These are phyloP conservation scores for Erodium moschatum DNA, from an alignment of 441 rosid genomes.

Conservation along the genomic window DNA sequence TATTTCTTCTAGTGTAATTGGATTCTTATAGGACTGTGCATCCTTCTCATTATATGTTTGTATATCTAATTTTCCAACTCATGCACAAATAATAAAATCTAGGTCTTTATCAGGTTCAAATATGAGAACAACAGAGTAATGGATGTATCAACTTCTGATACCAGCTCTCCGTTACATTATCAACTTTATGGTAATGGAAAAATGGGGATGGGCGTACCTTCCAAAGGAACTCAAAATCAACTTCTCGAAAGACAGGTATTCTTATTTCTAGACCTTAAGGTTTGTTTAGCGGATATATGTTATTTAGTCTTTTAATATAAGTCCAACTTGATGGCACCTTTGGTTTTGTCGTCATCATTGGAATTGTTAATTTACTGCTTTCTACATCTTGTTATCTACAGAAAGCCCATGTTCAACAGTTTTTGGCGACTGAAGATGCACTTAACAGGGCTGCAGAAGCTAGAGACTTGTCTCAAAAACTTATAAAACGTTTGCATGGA, in stretches of 20 bases:
- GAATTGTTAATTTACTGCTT: conserved; percentile 11
- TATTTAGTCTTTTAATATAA: too few species aligned
- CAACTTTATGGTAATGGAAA: conserved; percentile 74
- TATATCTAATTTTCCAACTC: not conserved
- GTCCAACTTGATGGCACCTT: not conserved
- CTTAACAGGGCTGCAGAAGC: conserved; percentile 84
- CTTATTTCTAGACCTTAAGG: conserved; percentile 17
- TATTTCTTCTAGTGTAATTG: conserved; percentile 8
- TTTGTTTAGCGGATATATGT: not conserved
- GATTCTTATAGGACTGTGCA: not conserved
- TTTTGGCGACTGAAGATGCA: conserved; percentile 88
- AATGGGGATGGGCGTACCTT: conserved; percentile 51
- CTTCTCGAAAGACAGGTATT: conserved; percentile 88
- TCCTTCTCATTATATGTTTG: conserved; percentile 14
- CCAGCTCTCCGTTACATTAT: conserved; percentile 56
- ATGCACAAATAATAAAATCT: not conserved
- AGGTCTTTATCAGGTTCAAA: conserved; percentile 52
- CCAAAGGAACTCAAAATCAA: conserved; percentile 77
- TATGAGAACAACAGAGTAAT: conserved; percentile 76
- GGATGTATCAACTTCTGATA: conserved; percentile 69
- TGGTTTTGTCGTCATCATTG: not conserved
- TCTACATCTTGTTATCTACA: conserved; percentile 27
- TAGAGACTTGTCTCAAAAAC: conserved; percentile 57
- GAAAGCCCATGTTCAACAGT: conserved; percentile 96
- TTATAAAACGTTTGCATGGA: conserved; percentile 65